A percentile compares a stretch with the other conserved stretches of the same genome.
These are phyloP conservation scores for Tricholoma saponaceum DNA, from an alignment of 768 basidiomycete species.

Conservation along the genomic window DNA sequence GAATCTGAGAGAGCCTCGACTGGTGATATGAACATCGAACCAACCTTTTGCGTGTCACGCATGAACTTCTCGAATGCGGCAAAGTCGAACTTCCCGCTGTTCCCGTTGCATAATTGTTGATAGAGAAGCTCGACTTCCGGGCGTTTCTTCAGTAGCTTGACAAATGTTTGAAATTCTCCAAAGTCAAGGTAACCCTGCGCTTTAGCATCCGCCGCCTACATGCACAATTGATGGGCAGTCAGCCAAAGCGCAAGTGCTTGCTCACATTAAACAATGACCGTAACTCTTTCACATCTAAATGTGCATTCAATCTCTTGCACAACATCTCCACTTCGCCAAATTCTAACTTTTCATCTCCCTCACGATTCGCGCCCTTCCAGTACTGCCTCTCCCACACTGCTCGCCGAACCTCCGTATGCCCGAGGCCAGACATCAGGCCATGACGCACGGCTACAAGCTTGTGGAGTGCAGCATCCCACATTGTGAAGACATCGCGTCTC, in stretches of 20 bases:
- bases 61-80: slow-evolving; percentile 42
- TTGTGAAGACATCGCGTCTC: slow-evolving; percentile 40
- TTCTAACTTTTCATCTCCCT: slow-evolving; percentile 56
- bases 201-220: slow-evolving; percentile 60
- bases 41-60: slow-evolving; percentile 39
- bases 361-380: slow-evolving; percentile 71
- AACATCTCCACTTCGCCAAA: slow-evolving; percentile 72
- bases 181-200: slow-evolving; percentile 67
- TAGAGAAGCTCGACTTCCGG: slow-evolving; percentile 76
- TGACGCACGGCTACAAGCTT: slow-evolving; percentile 62
- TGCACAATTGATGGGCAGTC: neutral
- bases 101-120: slow-evolving; percentile 26
- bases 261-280: slow-evolving; percentile 54
- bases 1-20: neutral
- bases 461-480: slow-evolving; percentile 58
- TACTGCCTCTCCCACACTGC: slow-evolving; percentile 77
- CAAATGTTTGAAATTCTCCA: slow-evolving; percentile 74
- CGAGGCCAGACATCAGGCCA: slow-evolving; percentile 66
- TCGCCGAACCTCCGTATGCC: slow-evolving; percentile 59
- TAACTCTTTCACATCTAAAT: slow-evolving; percentile 50
- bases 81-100: slow-evolving; percentile 37
- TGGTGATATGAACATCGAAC: neutral
- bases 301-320: slow-evolving; percentile 68
- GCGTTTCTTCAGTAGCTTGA: slow-evolving; percentile 78
- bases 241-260: neutral